Evolutionary conservation across 306 rosid genomes (phyloP).

Genomic region (Lablab purpureus): DNA sequence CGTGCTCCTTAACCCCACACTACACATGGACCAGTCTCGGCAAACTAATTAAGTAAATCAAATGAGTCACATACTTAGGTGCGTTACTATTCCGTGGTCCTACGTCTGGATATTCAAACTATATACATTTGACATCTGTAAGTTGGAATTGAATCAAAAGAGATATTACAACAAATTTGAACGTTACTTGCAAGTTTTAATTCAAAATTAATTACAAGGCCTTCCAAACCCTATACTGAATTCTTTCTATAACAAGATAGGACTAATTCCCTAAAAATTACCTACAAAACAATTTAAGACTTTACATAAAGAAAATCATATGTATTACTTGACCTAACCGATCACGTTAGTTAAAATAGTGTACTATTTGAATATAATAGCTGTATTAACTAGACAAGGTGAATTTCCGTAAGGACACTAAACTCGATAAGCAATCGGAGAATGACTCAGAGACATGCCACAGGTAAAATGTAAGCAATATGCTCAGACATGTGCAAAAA

Average conservation of each 20-base stretch:
- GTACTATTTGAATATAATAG: background rate
- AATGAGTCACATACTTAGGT: conserved; percentile 30
- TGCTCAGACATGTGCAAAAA: conserved; percentile 20
- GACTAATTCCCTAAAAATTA: background rate
- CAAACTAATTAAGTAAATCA: conserved; percentile 27
- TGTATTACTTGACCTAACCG: background rate
- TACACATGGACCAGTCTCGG: conserved; percentile 38
- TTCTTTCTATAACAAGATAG: background rate
- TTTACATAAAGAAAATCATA: background rate
- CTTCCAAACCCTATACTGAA: background rate
- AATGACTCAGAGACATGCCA: background rate
- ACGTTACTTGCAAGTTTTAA: background rate
- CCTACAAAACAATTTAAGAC: background rate
- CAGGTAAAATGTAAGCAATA: background rate
- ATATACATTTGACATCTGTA: conserved; percentile 10
- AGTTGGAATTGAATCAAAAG: conserved; percentile 18
- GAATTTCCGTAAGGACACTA: background rate
- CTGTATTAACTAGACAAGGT: background rate
- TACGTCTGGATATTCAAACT: conserved; percentile 5
- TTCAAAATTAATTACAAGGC: background rate
- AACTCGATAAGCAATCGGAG: background rate
- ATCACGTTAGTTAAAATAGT: background rate
- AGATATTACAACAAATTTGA: background rate
- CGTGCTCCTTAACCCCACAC: conserved; percentile 7
- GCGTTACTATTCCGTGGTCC: conserved; percentile 35